Evolutionary conservation across 495 filamentous ascomycete genomes (phyloP), one percentile per base, ranked within the genome.

Genomic region (Hypoxylon perforatum): DNA sequence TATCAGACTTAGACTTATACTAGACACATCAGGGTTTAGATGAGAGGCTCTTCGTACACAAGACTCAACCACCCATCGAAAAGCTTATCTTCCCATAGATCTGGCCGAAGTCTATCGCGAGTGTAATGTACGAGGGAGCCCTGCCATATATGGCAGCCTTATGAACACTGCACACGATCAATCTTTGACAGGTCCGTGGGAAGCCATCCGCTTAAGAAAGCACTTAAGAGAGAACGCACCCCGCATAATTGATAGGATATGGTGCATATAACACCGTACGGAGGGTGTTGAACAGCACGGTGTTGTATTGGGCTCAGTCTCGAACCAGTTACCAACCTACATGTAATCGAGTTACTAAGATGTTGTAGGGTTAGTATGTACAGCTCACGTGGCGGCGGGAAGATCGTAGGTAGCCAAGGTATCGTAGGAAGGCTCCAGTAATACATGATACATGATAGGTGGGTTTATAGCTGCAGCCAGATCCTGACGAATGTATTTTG

Each of bases 351-450:
- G 60, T 53, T 57, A 63, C 44, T 55, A 54, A 35, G 56, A 50
- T 25, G 36, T 47, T 48, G 49, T 52, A 49, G 10, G 46, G 56
- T 61, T 50, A 52, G 52, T 52, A 64, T 54, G 49, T 66, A 61
- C 36, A 56, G 22, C 56, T 69, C 66, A 69, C 66, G 66, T 69
- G 66, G 66, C 66, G 61, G 66, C 66, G 66, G 66, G 66, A 69
- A 59, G 66, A 69, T 69, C 66, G 57, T 54, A 46, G 28, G 39
- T 30, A 69, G 66, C 56, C 61, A 61, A 64, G 66, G 56, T 44
- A 56, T 63, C 54, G 65, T 47, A 51, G 33, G 41, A 59, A 52
- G 55, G 54, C 39, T 68, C 65, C 59, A 58, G 54, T 45, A 45
- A 52, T 47, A 22, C 17, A 19, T 23, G 9, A 21, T 44, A 45